Conservation (phyloP, 345 rosid genomes). For the Geranium brycei region DNA sequence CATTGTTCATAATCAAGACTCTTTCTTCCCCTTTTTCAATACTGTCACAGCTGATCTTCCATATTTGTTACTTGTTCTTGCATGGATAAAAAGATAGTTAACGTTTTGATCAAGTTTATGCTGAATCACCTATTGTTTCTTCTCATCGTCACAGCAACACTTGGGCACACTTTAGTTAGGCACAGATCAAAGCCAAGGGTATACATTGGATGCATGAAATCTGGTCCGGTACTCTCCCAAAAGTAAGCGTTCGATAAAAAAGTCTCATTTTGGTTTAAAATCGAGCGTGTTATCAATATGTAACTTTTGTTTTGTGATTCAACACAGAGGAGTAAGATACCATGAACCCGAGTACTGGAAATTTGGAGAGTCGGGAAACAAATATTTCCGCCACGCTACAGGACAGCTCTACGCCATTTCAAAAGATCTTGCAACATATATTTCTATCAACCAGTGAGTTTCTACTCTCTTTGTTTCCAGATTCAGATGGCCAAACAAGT, state of each 20-base stretch:
- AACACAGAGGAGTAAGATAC: constrained; percentile 82
- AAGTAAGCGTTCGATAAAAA: constrained; percentile 31
- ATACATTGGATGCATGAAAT: constrained; percentile 95
- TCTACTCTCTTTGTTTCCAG: constrained; percentile 3
- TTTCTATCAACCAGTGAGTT: constrained; percentile 87
- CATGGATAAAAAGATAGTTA: too few relatives aligned
- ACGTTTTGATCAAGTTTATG: too few relatives aligned
- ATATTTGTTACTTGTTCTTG: too few relatives aligned
- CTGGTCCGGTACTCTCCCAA: constrained; percentile 90
- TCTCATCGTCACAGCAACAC: constrained; percentile 45
- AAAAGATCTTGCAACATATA: constrained; percentile 80
- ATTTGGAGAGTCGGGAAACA: constrained; percentile 86
- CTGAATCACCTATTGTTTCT: too few relatives aligned
- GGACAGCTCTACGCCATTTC: constrained; percentile 95
- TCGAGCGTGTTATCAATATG: background rate
- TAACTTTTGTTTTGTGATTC: background rate
- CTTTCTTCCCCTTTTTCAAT: constrained; percentile 1
- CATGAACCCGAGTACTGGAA: constrained; percentile 98
- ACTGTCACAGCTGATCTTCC: background rate
- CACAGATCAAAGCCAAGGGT: constrained; percentile 62
- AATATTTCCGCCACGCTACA: constrained; percentile 92
- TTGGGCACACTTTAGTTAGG: constrained; percentile 78
- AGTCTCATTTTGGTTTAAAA: background rate
- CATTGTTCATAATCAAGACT: too few relatives aligned
- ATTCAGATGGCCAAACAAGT: constrained; percentile 2